Conservation (phyloP, 768 basidiomycete species). For the Mycena olivaceomarginata region DNA sequence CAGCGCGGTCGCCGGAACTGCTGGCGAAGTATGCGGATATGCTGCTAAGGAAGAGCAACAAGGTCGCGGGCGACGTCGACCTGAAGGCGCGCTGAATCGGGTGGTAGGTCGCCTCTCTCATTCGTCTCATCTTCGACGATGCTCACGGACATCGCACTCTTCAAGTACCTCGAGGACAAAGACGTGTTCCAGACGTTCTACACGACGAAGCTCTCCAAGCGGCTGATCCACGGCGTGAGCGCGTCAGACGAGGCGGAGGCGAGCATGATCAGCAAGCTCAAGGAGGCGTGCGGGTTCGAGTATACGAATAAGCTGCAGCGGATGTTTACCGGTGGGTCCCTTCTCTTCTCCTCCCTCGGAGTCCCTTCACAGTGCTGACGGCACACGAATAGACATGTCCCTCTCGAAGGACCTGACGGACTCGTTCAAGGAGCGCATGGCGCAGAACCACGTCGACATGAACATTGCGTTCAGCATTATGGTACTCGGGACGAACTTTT, state of each 20-base stretch:
- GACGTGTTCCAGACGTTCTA: conserved; percentile 99
- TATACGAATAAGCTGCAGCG: too few relatives aligned
- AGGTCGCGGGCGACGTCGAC: conserved; percentile 50
- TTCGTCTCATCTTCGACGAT: not conserved
- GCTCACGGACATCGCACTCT: conserved; percentile 69
- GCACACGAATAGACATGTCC: conserved; percentile 82
- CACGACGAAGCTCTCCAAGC: conserved; percentile 95
- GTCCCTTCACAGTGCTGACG: not conserved
- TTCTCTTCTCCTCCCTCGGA: conserved; percentile 18
- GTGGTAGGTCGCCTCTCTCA: conserved; percentile 74
- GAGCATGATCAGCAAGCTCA: too few relatives aligned
- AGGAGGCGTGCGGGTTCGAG: too few relatives aligned
- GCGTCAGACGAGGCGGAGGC: conserved; percentile 48
- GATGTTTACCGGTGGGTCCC: conserved; percentile 91
- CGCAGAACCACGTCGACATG: conserved; percentile 81
- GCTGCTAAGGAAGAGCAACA: conserved; percentile 94
- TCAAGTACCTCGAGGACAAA: conserved; percentile 68
- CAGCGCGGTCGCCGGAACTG: conserved; percentile 92
- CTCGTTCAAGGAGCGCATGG: conserved; percentile 2
- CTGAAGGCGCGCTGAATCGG: conserved; percentile 79
- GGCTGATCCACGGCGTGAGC: conserved; percentile 79
- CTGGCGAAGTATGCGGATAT: conserved; percentile 96
- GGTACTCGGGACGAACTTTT: conserved; percentile 53
- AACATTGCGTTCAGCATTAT: conserved; percentile 91
- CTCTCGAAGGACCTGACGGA: conserved; percentile 96